Conservation (phyloP, 345 rosid species). For the Bruguiera gymnorhiza region DNA sequence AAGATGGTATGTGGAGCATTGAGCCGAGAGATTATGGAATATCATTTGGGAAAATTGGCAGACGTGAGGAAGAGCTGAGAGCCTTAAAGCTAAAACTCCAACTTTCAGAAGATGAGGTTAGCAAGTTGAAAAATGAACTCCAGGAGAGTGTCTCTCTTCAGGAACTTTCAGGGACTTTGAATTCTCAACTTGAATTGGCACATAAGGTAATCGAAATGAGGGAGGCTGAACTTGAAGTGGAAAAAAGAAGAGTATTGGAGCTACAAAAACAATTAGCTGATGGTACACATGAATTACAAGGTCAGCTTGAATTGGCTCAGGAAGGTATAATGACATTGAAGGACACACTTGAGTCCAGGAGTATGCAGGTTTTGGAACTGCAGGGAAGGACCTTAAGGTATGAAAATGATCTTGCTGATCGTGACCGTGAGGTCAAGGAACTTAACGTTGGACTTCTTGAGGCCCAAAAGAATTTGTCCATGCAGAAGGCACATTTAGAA, state of each 20-base stretch:
- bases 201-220: constrained; percentile 20
- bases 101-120: constrained; percentile 49
- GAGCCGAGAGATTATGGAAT: constrained; percentile 31
- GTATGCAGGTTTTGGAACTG: constrained; percentile 51
- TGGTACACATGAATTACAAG: constrained; percentile 27
- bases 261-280: constrained; percentile 40
- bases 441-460: constrained; percentile 55
- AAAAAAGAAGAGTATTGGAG: constrained; percentile 16
- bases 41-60: constrained; percentile 36
- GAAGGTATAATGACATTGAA: constrained; percentile 44
- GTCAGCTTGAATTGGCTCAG: constrained; percentile 47
- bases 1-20: constrained; percentile 25
- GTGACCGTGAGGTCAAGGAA: constrained; percentile 59
- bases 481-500: constrained; percentile 58
- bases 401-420: constrained; percentile 59
- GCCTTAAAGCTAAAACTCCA: constrained; percentile 47
- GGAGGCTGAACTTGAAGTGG: constrained; percentile 26
- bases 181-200: constrained; percentile 28
- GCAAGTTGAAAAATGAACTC: constrained; percentile 48
- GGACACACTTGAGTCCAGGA: constrained; percentile 51
- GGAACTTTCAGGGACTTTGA: constrained; percentile 26
- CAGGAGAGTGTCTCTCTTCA: constrained; percentile 33
- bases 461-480: constrained; percentile 61
- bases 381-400: constrained; percentile 50
- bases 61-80: constrained; percentile 54